Conservation (phyloP, 2,329 filamentous ascomycete genomes). For the Alternaria conjuncta region DNA sequence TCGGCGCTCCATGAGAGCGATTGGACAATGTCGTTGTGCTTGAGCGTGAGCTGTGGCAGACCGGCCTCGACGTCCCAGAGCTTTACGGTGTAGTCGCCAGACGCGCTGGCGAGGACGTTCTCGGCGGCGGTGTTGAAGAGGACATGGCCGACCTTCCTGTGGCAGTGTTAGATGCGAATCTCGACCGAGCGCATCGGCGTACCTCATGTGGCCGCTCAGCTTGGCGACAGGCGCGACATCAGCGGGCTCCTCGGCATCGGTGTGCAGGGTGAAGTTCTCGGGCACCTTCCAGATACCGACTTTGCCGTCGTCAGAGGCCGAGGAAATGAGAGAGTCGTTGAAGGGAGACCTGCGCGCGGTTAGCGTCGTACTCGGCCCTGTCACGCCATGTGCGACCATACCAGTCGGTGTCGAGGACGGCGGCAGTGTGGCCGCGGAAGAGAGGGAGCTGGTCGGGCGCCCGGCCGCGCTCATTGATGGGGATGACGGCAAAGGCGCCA, state of each 20-base stretch:
- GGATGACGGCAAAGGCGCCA: constrained; percentile 95
- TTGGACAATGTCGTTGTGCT: constrained; percentile 91
- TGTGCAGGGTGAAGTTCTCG: constrained; percentile 81
- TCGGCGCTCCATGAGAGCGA: constrained; percentile 95
- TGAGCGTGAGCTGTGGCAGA: constrained; percentile 75
- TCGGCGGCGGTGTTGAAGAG: constrained; percentile 97
- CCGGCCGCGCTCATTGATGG: constrained; percentile 86
- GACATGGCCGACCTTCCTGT: constrained; percentile 95
- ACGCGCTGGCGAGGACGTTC: constrained; percentile 92
- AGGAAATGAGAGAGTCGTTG: constrained; percentile 91
- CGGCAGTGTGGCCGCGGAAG: constrained; percentile 93
- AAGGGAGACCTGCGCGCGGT: constrained; percentile 78
- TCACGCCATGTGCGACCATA: constrained; percentile 45
- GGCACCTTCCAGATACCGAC: constrained; percentile 97
- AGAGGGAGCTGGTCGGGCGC: constrained; percentile 91
- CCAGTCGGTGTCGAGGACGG: constrained; percentile 98
- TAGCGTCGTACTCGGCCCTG: constrained; percentile 11
- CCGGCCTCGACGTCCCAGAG: constrained; percentile 91
- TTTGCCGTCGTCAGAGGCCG: constrained; percentile 95
- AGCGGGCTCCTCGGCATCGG: constrained; percentile 80
- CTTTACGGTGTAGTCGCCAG: constrained; percentile 93
- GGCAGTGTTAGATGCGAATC: constrained; percentile 19
- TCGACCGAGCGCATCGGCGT: constrained; percentile 30
- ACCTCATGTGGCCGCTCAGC: constrained; percentile 87
- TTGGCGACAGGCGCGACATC: constrained; percentile 83